Base-by-base conservation (phyloP, 306 rosid species). In the Vachellia collinsii region DNA sequence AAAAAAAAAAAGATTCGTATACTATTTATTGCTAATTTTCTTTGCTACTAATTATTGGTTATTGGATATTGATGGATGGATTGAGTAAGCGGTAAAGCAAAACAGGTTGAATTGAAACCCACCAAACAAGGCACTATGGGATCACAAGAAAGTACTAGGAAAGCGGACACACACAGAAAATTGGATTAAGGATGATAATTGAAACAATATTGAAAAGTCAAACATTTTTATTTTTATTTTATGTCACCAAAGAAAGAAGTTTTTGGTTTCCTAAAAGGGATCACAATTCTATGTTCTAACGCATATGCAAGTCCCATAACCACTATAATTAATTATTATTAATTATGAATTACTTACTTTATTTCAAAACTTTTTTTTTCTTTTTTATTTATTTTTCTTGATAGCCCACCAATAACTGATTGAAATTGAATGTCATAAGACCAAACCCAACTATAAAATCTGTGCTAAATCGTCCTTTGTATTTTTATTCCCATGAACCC, bases 191-290 rank as follows among this genome's bases (percentile, higher is more conserved):
- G 34, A 29, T 29, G 1, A 29, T n/a, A 74, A 44, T 73, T 67
- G 51, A 73, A 73, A 80, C 11, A 42, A 58, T 14, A 51, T 41
- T 0, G 25, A 73, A 73, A 80, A 82, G 85, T 83, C 82, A 87
- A 88, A 75, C 43, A 82, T 66, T 16, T 48, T 14, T 13, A 13
- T 48, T 12, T 16, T 50, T 14, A 1, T 36, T 72, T 64, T 68
- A 19, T 66, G 84, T 72, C 65, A 84, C 80, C 76, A 56, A 77
- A 63, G 72, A 81, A 80, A 78, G 5, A 11, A 47, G 9, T 54
- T 56, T 81, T 44, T 79, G 81, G 91, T 86, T 87, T 90, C 89
- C 85, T 56, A 78, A 73, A 43, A 74, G 81, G 84, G 43, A 86
- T 92, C 90, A 85, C 66, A 80, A 64, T 83, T 79, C 84, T 41